Conservation (phyloP, 805 yeast species). For the Wickerhamiella brachini region DNA sequence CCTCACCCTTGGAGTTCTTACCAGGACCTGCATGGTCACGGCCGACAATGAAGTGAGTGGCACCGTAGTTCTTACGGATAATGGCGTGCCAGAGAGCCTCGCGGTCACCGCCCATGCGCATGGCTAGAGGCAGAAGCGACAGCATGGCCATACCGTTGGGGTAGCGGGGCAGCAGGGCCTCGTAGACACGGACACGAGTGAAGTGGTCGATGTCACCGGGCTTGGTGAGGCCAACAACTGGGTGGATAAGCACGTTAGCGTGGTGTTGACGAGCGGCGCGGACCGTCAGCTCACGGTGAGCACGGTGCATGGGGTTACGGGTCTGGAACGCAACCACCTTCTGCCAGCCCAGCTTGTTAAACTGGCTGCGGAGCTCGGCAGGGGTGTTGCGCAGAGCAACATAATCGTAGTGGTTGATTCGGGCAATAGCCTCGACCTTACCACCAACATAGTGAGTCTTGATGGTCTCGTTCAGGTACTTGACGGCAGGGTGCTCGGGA, state of each 20-base stretch:
- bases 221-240: conserved; percentile 92
- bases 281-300: conserved; percentile 90
- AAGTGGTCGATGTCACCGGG: conserved; percentile 98
- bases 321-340: conserved; percentile 94
- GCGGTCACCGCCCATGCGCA: conserved; percentile 99
- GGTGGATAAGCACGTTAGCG: conserved; percentile 81
- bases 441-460: conserved; percentile 88
- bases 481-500: conserved; percentile 89
- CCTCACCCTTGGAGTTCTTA: conserved; percentile 71
- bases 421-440: conserved; percentile 62
- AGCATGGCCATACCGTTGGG: conserved; percentile 89
- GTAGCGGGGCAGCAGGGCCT: conserved; percentile 80
- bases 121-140: conserved; percentile 81
- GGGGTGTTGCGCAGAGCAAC: conserved; percentile 81
- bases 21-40: conserved; percentile 99
- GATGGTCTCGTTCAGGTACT: conserved; percentile 55
- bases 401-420: conserved; percentile 85
- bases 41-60: conserved; percentile 93
- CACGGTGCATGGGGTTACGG: conserved; percentile 97
- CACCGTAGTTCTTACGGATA: conserved; percentile 91
- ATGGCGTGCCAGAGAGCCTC: conserved; percentile 98
- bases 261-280: conserved; percentile 91
- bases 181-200: conserved; percentile 90
- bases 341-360: conserved; percentile 68
- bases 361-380: conserved; percentile 76